Percentiles rank a stretch among this genome's conserved stretches.
phyloP scores from a whole-genome alignment of 176 grass and related monocot genomes.

The Calamus simplicifolius region DNA sequence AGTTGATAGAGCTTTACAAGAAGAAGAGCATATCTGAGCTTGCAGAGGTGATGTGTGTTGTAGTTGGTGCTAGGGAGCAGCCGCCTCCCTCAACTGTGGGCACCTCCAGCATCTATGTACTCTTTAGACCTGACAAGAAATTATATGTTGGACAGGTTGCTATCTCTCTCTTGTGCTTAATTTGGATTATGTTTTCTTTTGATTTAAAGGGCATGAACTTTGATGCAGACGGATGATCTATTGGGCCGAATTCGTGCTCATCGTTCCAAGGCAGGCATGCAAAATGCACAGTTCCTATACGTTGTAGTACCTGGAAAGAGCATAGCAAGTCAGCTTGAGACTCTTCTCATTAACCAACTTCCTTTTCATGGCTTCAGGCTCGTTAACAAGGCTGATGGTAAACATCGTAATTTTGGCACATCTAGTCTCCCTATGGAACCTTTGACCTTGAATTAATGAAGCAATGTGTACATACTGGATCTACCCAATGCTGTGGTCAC shows the following conservation, averaged over 20 bases:
- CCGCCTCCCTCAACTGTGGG: slow-evolving; percentile 87
- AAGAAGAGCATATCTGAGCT: slow-evolving; percentile 39
- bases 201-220: slow-evolving; percentile 4
- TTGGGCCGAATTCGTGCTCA: slow-evolving; percentile 58
- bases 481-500: too few species aligned
- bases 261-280: slow-evolving; percentile 78
- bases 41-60: slow-evolving; percentile 42
- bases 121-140: slow-evolving; percentile 62
- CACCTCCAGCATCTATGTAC: slow-evolving; percentile 71
- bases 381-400: slow-evolving; percentile 77
- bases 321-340: slow-evolving; percentile 81
- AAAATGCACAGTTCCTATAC: slow-evolving; percentile 51
- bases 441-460: slow-evolving; percentile 22
- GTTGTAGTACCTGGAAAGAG: slow-evolving; percentile 84
- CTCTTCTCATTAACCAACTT: slow-evolving; percentile 86
- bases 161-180: not conserved
- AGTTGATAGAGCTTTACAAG: slow-evolving; percentile 46
- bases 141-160: slow-evolving; percentile 89
- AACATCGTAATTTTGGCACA: slow-evolving; percentile 76
- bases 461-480: too few species aligned
- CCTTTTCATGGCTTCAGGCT: slow-evolving; percentile 66
- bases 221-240: slow-evolving; percentile 84
- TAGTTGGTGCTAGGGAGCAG: slow-evolving; percentile 66
- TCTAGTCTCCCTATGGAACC: slow-evolving; percentile 30
- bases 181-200: not conserved